These are phyloP conservation scores for Russula sp. DNA, from an alignment of 768 basidiomycete species.

Conservation along the genomic window DNA sequence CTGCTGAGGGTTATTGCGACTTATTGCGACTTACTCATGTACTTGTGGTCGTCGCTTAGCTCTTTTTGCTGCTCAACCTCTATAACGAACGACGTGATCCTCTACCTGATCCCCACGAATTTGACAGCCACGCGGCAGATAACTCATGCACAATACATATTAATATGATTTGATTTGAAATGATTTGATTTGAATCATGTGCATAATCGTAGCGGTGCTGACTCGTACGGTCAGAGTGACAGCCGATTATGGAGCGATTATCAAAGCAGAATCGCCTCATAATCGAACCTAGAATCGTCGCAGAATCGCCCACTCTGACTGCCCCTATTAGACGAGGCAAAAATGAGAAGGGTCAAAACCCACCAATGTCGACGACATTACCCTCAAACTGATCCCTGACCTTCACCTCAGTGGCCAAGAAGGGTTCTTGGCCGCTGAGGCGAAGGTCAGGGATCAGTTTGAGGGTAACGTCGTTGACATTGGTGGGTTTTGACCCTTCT, in stretches of 20 bases:
- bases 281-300: too few relatives aligned
- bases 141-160: too few relatives aligned
- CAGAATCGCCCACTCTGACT: too few relatives aligned
- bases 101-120: too few relatives aligned
- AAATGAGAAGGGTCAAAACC: not conserved
- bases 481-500: constrained; percentile 3
- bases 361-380: constrained; percentile 6
- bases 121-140: not conserved
- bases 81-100: too few relatives aligned
- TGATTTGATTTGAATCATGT: too few relatives aligned
- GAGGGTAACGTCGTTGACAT: constrained; percentile 11
- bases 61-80: not conserved
- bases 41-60: not conserved
- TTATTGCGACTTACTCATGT: not conserved
- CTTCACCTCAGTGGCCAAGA: constrained; percentile 2
- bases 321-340: constrained; percentile 2
- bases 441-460: constrained; percentile 4
- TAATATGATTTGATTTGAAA: too few relatives aligned
- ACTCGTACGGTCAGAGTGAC: too few relatives aligned
- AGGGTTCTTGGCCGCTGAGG: not conserved
- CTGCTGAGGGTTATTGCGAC: constrained; percentile 17
- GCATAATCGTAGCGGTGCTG: too few relatives aligned
- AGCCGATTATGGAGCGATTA: too few relatives aligned
- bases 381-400: constrained; percentile 7
- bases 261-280: too few relatives aligned